phyloP scores from a whole-genome alignment of 768 basidiomycete genomes.

The Paxillus rubicundulus region DNA sequence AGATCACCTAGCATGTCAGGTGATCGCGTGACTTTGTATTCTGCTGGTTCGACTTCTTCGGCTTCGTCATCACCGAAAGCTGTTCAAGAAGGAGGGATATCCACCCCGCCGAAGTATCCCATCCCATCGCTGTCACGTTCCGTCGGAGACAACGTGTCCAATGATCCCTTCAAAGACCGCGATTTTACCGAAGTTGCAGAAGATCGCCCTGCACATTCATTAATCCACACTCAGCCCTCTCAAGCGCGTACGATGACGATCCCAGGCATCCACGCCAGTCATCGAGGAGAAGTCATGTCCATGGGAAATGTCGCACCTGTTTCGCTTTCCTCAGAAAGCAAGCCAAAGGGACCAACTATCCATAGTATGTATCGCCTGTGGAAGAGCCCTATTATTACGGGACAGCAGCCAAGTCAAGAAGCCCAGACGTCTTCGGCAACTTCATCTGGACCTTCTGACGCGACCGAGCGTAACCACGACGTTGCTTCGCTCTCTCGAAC shows the following conservation, averaged over 20 bases:
- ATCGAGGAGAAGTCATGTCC: conserved; percentile 83
- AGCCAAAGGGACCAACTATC: conserved; percentile 50
- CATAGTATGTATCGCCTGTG: conserved; percentile 74
- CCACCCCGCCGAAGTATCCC: conserved; percentile 19
- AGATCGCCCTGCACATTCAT: conserved; percentile 35
- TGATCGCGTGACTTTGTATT: conserved; percentile 21
- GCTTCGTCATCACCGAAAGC: conserved; percentile 14
- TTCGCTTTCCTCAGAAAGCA: conserved; percentile 39
- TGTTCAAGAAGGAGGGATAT: conserved; percentile 18
- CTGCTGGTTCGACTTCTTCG: conserved; percentile 27
- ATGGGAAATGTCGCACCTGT: conserved; percentile 68
- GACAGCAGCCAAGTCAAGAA: conserved; percentile 25
- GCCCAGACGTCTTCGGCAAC: conserved; percentile 4
- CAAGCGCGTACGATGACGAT: conserved; percentile 82
- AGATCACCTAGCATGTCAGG: conserved; percentile 27
- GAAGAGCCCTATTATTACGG: conserved; percentile 49
- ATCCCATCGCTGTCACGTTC: conserved; percentile 38
- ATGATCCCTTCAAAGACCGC: conserved; percentile 30
- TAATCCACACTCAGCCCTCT: conserved; percentile 71
- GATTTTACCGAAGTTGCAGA: conserved; percentile 30
- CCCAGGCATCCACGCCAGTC: conserved; percentile 82
- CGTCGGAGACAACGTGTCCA: conserved; percentile 25
- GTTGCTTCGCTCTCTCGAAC: conserved; percentile 29
- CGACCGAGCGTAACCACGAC: conserved; percentile 26
- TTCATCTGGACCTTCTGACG: conserved; percentile 10